Evolutionary conservation across 2,329 filamentous ascomycete genomes (phyloP), one percentile per base, ranked within the genome.

Genomic region (Colletotrichum musae): DNA sequence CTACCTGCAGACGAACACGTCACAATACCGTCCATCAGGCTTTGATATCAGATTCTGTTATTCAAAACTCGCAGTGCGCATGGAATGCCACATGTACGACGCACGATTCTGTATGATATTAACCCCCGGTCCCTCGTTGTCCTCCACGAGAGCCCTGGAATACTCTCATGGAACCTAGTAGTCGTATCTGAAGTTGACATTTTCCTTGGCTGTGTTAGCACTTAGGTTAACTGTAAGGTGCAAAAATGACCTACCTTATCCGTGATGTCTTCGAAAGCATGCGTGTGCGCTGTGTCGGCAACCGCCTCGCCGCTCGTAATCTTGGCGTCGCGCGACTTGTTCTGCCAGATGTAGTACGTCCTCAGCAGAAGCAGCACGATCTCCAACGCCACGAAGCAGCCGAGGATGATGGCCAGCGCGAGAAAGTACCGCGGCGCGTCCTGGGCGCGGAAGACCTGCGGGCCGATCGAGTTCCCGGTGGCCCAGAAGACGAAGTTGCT

Each of bases 211-310:
- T 3, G 1, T 10, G 3, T 68, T 28, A 68, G 64, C 47, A 41
- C 32, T 21, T 4, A 32, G 28, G 7, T n/a, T 5, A 21, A 10
- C 1, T 39, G 0, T 2, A 71, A 78, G 84, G 75, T 90, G 70
- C 87, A 80, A 76, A 91, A 90, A 70, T 83, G 73, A 73, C 91
- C 90, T 81, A 89, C 86, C 77, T 80, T 82, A 75, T 91, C 89
- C 5, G 89, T 91, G 74, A 89, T 79, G 74, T 91, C 89, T 74
- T 91, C 88, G 75, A 89, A 91, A 1, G 87, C 88, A 73, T 89
- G 86, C 10, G 59, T 47, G 21, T 68, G 64, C 2, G 59, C 39
- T 2, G 41, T 12, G 21, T 68, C 64, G 6, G 64, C 64, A 36
- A 58, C 18, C 6, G 39, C 64, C 21, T 68, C 59, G 2, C 64